Evolutionary conservation across 108 stramenopile genomes (phyloP), one percentile per base, ranked within the genome.

Genomic region (Pseudonitzschia delicatissima): DNA sequence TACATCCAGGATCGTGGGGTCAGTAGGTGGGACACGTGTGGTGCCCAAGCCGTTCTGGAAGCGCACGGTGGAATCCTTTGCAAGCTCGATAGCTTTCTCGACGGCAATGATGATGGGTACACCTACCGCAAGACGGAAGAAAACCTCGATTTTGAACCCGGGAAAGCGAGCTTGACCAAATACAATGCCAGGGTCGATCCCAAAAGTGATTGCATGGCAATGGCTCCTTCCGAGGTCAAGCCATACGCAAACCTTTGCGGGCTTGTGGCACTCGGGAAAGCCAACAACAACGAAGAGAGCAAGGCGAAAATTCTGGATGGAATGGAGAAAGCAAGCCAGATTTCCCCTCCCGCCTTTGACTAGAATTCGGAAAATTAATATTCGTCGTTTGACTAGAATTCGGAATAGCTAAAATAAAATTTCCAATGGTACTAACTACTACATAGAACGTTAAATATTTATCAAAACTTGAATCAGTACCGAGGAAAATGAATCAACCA

Each of bases 11-110:
- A 83, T 44, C 44, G 31, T 20, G 75, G 72, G 34, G 77, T 68
- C 1, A 76, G 55, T 11, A 45, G 74, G 7, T 90, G 88, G 86
- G 88, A 87, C 66, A 80, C 79, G 1, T 85, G 83, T 53, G 83
- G 84, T 2, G 75, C 88, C 4, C 74, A 83, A 26, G 77, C 89
- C 11, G 34, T 90, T 13, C 69, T 90, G 1, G 28, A 60, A 13
- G 74, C 80, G 20, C 32, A 73, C 12, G 84, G 86, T 23, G 89
- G 85, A 8, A 71, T 64, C 3, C 42, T 85, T 2, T 53, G 29
- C 51, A n/a, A 23, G 29, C 51, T 53, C 51, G 51, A 53, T 53
- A 4, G 11, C 28, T 53, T 53, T 31, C 26, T 53, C 5, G 29
- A 15, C 7, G 29, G 26, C 5, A 23, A 26, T 13, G 8, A 27